Base-by-base conservation (phyloP, 2,329 filamentous ascomycete species). In the Sarocladium oryzae region DNA sequence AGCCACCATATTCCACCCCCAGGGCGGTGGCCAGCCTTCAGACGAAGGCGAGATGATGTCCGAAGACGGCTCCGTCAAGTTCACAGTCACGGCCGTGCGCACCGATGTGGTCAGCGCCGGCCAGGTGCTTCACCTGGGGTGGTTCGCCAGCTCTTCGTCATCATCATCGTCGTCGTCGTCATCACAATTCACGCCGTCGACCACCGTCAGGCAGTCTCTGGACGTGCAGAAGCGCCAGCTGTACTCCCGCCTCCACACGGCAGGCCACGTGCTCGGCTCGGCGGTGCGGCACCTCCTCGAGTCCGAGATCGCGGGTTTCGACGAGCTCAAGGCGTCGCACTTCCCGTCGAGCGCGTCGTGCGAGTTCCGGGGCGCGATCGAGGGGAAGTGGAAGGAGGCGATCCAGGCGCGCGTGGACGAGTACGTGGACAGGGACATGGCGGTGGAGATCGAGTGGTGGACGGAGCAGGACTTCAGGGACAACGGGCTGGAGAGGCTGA, bases 11-110 rank as follows among this genome's bases (percentile, higher is more conserved):
- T 89, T 89, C 66, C 83, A 89, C 55, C 81, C 84, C 0, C 86
- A 89, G 64, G 86, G 86, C 18, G 86, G 86, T 54, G 86, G 86
- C 7, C 86, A 89, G 59, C 86, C 86, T 1, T 84, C 79, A 0
- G 86, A 89, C 55, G 71, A 75, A 10, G 86, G 86, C 18, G 67
- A 61, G 36, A 85, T 89, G 55, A 67, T 65, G 0, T 55, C 58
- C 16, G 51, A 55, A 0, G 45, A 43, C 0, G 61, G 58, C 0
- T 45, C 24, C 0, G 20, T 24, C 16, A 52, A 37, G 0, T 84
- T 87, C 56, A 60, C 70, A 18, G 80, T 88, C 8, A 66, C 65
- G 2, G 68, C 76, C 1, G 85, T 81, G 20, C 81, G 84, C 50
- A 78, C 74, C 65, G 76, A 76, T 45, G 68, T 70, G 5, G 62